Evolutionary conservation across 2,329 filamentous ascomycete species (phyloP).

Genomic region (Xylaria sp.): DNA sequence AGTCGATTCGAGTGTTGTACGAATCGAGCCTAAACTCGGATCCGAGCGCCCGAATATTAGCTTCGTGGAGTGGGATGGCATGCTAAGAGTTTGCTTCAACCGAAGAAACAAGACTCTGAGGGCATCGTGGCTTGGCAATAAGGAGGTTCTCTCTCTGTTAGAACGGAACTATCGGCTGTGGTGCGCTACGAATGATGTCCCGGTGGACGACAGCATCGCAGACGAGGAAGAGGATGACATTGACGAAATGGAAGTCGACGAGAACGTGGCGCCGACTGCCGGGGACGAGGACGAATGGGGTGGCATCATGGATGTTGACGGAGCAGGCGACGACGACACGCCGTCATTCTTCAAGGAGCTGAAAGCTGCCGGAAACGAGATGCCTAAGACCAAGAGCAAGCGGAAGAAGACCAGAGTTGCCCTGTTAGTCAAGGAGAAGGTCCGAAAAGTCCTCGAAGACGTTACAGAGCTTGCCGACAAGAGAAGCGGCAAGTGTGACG

Average conservation of each 20-base stretch:
- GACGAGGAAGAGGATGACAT: constrained; percentile 46
- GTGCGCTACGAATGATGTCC: constrained; percentile 83
- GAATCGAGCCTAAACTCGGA: constrained; percentile 85
- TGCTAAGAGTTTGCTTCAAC: constrained; percentile 75
- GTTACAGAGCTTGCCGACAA: constrained; percentile 80
- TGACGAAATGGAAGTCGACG: constrained; percentile 44
- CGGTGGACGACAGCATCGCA: constrained; percentile 68
- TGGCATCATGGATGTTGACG: constrained; percentile 55
- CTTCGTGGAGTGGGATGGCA: constrained; percentile 90
- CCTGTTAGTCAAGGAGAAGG: constrained; percentile 83
- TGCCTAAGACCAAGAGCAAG: constrained; percentile 64
- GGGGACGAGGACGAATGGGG: constrained; percentile 51
- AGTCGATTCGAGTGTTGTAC: constrained; percentile 88
- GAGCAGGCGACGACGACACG: constrained; percentile 64
- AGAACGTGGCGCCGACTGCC: constrained; percentile 44
- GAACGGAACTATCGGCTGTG: constrained; percentile 88
- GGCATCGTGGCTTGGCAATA: constrained; percentile 78
- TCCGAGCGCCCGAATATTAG: constrained; percentile 78
- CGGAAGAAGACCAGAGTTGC: constrained; percentile 80
- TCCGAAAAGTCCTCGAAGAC: constrained; percentile 80
- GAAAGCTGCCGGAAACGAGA: constrained; percentile 43
- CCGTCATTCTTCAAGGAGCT: constrained; percentile 81
- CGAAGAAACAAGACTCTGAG: constrained; percentile 90
- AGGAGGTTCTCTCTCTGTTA: constrained; percentile 78
- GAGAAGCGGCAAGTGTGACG: constrained; percentile 83